A percentile compares a stretch with the other conserved stretches of the same genome.
These are phyloP conservation scores for Physaria fendleri DNA, from an alignment of 345 rosid species.

Conservation along the genomic window DNA sequence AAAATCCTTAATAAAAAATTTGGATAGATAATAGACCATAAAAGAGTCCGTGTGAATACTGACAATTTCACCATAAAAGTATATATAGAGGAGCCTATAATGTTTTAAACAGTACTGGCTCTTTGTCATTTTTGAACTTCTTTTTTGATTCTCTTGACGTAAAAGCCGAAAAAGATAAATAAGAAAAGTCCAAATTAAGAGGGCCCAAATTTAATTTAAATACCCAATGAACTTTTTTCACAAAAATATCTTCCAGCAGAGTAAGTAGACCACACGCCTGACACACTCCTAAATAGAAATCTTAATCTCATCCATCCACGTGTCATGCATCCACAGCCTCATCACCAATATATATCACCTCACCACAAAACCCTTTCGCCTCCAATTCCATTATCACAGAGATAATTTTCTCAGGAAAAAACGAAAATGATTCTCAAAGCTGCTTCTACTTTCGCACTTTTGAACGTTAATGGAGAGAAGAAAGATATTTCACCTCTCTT, in stretches of 20 bases:
- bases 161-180: no score
- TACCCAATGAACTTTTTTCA: neutral
- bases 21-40: no score
- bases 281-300: conserved; percentile 43
- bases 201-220: neutral
- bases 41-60: no score
- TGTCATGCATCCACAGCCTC: conserved; percentile 33
- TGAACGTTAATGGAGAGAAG: conserved; percentile 26
- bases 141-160: no score
- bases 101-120: no score
- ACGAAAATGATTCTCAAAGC: conserved; percentile 50
- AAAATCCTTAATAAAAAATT: no score
- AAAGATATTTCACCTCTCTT: conserved; percentile 17
- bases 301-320: conserved; percentile 40
- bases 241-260: conserved; percentile 19
- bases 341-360: conserved; percentile 14
- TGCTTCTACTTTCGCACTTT: conserved; percentile 35
- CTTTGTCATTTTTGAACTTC: no score
- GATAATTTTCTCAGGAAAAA: no score
- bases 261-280: conserved; percentile 16
- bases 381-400: neutral
- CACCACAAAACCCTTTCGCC: neutral
- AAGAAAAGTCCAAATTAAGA: neutral
- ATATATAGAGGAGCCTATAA: no score
- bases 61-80: no score